Conservation (phyloP, 441 rosid species). For the Erodium trifolium region DNA sequence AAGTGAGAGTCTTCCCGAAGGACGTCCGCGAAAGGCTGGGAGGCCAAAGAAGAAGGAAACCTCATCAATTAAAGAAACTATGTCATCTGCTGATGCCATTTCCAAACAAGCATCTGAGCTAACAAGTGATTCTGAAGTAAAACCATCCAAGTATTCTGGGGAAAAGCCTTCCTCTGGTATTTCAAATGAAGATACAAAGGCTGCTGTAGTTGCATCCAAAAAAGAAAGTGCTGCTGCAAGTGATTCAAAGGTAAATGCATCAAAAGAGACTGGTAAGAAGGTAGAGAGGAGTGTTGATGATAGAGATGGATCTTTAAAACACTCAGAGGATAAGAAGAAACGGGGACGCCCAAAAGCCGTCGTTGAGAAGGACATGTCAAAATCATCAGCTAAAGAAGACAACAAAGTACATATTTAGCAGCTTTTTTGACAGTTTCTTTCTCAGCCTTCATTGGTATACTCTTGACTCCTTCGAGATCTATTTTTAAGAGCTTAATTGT, state of each 20-base stretch:
- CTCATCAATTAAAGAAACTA: constrained; percentile 30
- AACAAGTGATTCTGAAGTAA: constrained; percentile 47
- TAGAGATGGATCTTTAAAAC: constrained; percentile 39
- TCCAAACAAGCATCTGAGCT: constrained; percentile 42
- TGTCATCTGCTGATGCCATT: constrained; percentile 35
- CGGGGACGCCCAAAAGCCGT: constrained; percentile 40
- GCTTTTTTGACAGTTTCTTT: constrained; percentile 10
- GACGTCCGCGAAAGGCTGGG: constrained; percentile 6
- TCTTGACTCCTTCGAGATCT: constrained; percentile 13
- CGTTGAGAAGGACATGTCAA: constrained; percentile 35
- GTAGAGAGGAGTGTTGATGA: constrained; percentile 31
- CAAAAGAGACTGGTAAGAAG: constrained; percentile 49
- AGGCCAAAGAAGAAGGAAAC: constrained; percentile 50
- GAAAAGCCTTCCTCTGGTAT: constrained; percentile 36
- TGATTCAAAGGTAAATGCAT: constrained; percentile 47
- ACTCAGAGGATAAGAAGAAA: constrained; percentile 48
- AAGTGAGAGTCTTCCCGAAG: constrained; percentile 8
- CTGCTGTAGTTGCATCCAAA: constrained; percentile 30
- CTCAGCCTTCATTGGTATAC: constrained; percentile 11
- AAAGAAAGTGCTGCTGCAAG: constrained; percentile 37
- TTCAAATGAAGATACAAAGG: constrained; percentile 38
- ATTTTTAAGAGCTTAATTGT: neutral
- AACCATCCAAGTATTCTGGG: constrained; percentile 33
- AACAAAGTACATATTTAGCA: constrained; percentile 35
- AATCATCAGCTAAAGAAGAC: constrained; percentile 43